Evolutionary conservation across 768 basidiomycete species (phyloP).

Genomic region (Lactifluus hygrophoroides): DNA sequence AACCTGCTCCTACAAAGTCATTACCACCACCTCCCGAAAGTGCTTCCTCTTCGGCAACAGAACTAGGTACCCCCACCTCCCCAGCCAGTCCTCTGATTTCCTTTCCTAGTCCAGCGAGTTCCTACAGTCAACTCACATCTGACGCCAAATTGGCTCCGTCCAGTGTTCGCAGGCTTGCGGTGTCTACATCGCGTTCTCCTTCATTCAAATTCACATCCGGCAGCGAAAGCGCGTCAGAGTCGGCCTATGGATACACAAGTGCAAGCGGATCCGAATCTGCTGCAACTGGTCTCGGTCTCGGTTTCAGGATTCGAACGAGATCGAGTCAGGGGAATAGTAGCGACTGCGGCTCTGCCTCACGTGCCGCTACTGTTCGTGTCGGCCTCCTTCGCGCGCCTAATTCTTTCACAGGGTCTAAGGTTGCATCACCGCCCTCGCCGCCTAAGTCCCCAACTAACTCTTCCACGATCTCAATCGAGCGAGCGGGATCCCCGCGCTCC

Average conservation of each 20-base stretch:
- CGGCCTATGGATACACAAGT: conserved; percentile 11
- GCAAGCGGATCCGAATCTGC: conserved; percentile 15
- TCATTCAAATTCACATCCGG: conserved; percentile 9
- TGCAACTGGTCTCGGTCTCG: conserved; percentile 15
- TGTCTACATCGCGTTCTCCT: conserved; percentile 9
- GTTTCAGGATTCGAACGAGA: conserved; percentile 14
- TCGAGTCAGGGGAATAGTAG: neutral
- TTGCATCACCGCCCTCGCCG: neutral
- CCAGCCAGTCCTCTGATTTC: neutral
- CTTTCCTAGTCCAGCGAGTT: conserved; percentile 2
- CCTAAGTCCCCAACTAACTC: conserved; percentile 1
- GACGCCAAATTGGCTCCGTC: conserved; percentile 3
- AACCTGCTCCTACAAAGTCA: conserved; percentile 15
- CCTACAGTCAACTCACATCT: neutral
- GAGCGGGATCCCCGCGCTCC: neutral
- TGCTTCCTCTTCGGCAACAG: neutral
- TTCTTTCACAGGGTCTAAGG: neutral
- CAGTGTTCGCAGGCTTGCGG: conserved; percentile 7
- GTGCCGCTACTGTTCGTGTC: conserved; percentile 7
- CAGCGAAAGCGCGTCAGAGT: conserved; percentile 17
- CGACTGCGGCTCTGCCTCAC: neutral
- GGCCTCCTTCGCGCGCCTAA: conserved; percentile 13
- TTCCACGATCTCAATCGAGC: neutral
- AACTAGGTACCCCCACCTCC: neutral
- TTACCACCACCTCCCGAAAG: conserved; percentile 13